These are phyloP conservation scores for Phytophthora pseudosyringae DNA, from an alignment of 352 stramenopile genomes.

Conservation along the genomic window DNA sequence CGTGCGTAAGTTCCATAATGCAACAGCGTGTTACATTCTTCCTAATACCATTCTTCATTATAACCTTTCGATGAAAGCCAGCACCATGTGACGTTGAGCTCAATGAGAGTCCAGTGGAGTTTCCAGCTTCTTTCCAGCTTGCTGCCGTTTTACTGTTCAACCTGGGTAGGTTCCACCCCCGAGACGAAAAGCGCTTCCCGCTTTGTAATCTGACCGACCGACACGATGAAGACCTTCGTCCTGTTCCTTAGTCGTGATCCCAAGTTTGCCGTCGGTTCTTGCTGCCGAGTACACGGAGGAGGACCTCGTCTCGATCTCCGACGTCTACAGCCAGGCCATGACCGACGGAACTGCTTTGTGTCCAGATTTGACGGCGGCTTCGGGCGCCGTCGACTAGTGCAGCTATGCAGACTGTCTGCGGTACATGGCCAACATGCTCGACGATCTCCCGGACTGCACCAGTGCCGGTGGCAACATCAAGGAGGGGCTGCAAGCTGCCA, in stretches of 20 bases:
- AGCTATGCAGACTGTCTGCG: slow-evolving; percentile 15
- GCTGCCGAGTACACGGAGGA: slow-evolving; percentile 24
- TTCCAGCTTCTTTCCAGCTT: not conserved
- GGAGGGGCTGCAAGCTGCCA: slow-evolving; percentile 6
- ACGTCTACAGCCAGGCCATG: slow-evolving; percentile 17
- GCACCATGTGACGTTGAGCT: too few relatives aligned
- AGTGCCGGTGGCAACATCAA: slow-evolving; percentile 25
- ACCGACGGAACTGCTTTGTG: slow-evolving; percentile 11
- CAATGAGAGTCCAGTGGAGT: not conserved
- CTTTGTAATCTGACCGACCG: not conserved
- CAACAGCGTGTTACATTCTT: too few relatives aligned
- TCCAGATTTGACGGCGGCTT: slow-evolving; percentile 11
- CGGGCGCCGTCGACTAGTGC: slow-evolving; percentile 24
- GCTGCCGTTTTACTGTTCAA: not conserved
- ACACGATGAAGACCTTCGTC: slow-evolving; percentile 10
- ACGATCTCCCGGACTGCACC: slow-evolving; percentile 28
- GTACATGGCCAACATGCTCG: slow-evolving; percentile 13
- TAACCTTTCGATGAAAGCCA: too few relatives aligned
- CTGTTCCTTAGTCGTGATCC: not conserved
- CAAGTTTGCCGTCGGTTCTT: not conserved
- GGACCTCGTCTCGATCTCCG: slow-evolving; percentile 15
- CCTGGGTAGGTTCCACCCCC: too few relatives aligned
- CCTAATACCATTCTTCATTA: too few relatives aligned
- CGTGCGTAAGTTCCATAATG: too few relatives aligned
- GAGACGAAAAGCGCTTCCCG: too few relatives aligned